phyloP scores from a whole-genome alignment of 2,329 filamentous ascomycete species.

The Aspergillus ibericus region DNA sequence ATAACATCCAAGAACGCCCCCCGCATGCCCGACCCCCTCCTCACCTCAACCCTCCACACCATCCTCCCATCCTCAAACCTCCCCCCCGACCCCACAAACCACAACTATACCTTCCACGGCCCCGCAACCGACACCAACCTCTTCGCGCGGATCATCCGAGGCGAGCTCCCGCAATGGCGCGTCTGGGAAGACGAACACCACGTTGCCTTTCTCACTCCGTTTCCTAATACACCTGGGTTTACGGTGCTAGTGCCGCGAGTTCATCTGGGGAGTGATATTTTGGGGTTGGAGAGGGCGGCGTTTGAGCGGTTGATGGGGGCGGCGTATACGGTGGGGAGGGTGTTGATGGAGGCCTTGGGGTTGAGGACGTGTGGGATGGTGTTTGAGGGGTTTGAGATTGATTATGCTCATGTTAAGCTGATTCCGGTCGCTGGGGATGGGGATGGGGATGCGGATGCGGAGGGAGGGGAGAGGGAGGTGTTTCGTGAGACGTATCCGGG shows the following conservation, averaged over 20 bases:
- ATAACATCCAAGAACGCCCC: constrained; percentile 2
- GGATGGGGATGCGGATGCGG: background rate
- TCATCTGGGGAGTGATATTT: constrained; percentile 3
- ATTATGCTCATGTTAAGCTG: constrained; percentile 8
- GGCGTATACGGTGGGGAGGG: background rate
- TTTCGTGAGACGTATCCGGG: background rate
- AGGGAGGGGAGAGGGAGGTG: background rate
- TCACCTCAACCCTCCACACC: background rate
- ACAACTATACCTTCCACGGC: background rate
- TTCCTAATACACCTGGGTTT: constrained; percentile 1
- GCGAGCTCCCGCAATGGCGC: constrained; percentile 1
- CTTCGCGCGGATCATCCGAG: background rate
- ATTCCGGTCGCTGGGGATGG: background rate
- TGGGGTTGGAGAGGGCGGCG: background rate
- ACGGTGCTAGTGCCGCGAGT: constrained; percentile 3
- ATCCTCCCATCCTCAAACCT: background rate
- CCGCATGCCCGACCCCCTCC: background rate
- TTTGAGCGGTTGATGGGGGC: background rate
- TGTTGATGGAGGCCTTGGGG: background rate
- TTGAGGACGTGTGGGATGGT: constrained; percentile 4
- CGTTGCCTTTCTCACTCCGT: constrained; percentile 8
- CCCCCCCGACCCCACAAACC: background rate
- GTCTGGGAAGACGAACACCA: constrained; percentile 3
- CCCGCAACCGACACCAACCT: background rate
- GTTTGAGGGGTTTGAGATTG: constrained; percentile 9